Conservation (phyloP, 2,329 filamentous ascomycete genomes). For the Pestalotiopsis sp. region DNA sequence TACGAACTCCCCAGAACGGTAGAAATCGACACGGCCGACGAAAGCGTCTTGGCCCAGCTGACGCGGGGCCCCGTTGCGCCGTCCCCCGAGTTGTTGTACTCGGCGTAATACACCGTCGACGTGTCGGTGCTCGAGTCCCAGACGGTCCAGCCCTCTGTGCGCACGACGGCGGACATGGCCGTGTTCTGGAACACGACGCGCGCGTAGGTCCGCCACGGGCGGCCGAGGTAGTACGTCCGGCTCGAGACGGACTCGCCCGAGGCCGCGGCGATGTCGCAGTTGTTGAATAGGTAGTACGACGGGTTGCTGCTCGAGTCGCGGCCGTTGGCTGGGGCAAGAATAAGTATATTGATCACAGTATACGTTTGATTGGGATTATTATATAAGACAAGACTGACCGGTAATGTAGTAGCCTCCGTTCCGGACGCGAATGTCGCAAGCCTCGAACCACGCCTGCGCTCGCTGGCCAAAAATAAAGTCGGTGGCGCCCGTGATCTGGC, state of each 20-base stretch:
- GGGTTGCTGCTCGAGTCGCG: slow-evolving; percentile 35
- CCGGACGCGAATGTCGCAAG: slow-evolving; percentile 40
- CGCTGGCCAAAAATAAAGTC: slow-evolving; percentile 52
- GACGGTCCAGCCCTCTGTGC: slow-evolving; percentile 57
- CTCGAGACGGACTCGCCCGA: slow-evolving; percentile 35
- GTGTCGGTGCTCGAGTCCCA: slow-evolving; percentile 57
- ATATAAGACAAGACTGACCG: slow-evolving; percentile 26
- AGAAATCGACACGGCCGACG: slow-evolving; percentile 33
- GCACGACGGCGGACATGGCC: slow-evolving; percentile 55
- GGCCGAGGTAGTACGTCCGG: slow-evolving; percentile 48
- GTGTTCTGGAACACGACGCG: slow-evolving; percentile 52
- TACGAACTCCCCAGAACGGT: slow-evolving; percentile 27
- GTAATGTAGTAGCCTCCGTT: slow-evolving; percentile 41
- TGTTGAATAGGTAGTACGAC: slow-evolving; percentile 49
- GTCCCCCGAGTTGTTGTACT: slow-evolving; percentile 60
- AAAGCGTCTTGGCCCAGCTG: slow-evolving; percentile 38
- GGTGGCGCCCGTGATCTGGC: slow-evolving; percentile 47
- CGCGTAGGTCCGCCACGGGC: slow-evolving; percentile 48
- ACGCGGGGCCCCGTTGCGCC: slow-evolving; percentile 57
- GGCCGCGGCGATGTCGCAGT: slow-evolving; percentile 41
- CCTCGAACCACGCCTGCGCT: slow-evolving; percentile 45
- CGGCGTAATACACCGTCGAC: slow-evolving; percentile 54
- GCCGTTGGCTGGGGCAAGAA: slow-evolving; percentile 37
- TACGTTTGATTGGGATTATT: too few relatives aligned
- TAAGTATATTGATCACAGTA: neutral